phyloP scores from a whole-genome alignment of 2,329 filamentous ascomycete species.

The Aspergillus japonicus region DNA sequence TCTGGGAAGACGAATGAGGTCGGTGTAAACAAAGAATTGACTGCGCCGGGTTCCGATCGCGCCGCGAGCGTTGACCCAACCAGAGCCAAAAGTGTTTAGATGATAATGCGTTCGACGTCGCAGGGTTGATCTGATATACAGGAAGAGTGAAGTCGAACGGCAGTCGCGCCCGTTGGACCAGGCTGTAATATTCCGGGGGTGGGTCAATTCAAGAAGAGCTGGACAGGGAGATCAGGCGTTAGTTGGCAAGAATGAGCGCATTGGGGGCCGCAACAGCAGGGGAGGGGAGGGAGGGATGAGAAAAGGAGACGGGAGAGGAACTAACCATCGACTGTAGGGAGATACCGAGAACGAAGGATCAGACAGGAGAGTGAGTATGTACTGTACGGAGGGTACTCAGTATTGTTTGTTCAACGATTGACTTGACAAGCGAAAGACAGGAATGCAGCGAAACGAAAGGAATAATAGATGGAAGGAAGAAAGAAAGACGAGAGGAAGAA shows the following conservation, averaged over 20 bases:
- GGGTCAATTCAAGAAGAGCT: neutral
- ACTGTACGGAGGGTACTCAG: no score
- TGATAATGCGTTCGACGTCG: neutral
- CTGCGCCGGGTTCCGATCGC: constrained; percentile 6
- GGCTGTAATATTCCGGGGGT: neutral
- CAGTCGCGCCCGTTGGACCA: constrained; percentile 9
- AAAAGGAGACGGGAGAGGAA: constrained; percentile 15
- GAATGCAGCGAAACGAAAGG: constrained; percentile 5
- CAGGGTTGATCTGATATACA: constrained; percentile 8
- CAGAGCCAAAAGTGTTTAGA: constrained; percentile 1
- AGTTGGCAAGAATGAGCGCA: constrained; percentile 10
- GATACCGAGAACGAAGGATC: constrained; percentile 14
- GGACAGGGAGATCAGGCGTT: constrained; percentile 13
- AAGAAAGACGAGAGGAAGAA: constrained; percentile 2
- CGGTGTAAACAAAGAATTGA: neutral
- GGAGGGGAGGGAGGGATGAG: constrained; percentile 10
- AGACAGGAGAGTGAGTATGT: neutral
- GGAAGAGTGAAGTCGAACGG: neutral
- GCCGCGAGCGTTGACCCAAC: constrained; percentile 11
- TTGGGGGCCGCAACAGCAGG: constrained; percentile 12
- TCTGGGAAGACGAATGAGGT: neutral
- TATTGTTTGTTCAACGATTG: neutral
- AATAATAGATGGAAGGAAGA: constrained; percentile 19
- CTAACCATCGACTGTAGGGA: constrained; percentile 16
- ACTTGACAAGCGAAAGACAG: constrained; percentile 5